Base-by-base conservation (phyloP, 139 green algal genomes). In the Chlorella sp. region DNA sequence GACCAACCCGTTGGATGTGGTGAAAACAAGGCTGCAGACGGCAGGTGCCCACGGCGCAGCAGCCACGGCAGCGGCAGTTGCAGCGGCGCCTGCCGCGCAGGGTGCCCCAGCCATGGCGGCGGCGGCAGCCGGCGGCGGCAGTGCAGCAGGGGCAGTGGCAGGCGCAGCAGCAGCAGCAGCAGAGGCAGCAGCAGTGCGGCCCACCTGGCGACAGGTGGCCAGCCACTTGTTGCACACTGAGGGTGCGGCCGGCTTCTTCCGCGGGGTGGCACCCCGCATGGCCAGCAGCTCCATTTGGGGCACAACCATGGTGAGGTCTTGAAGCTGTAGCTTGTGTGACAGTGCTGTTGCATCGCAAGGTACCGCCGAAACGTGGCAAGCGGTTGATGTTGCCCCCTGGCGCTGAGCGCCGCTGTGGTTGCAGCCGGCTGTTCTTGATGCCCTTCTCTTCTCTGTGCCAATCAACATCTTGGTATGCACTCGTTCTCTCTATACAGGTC, bases 1-100 rank as follows among this genome's bases (percentile, higher is more conserved):
- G 23, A 98, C 95, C 0, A 97, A 92, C 65, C 95, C 95, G 5
- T 83, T 98, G 39, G 95, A 98, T 83, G 91, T 98, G 2, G 86
- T 98, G 44, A 98, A 98, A 80, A 95, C 93, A 30, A 62, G 93
- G 25, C 85, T 98, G 47, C 95, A 98, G 92, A 90, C 87, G 26
- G 41, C 51, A 34, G 68, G 51, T 0, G 34, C 60, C 3, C 60
- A 13, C 18, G 74, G 44, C 74, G 55, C 74, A 1, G 55, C 74
- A 5, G 67, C 75, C 18, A 39, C 16, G 32, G 68, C 68, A 51
- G 68, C 68, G 34, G 68, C 17, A 6, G 34, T 32, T 23, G 32
- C 32, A n/a, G n/a, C n/a, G n/a, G n/a, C n/a, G n/a, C n/a, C n/a
- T n/a, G n/a, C n/a, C n/a, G n/a, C n/a, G n/a, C n/a, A n/a, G n/a